Evolutionary conservation across 805 yeast genomes (phyloP).

Genomic region (Scheffersomyces stipitis): DNA sequence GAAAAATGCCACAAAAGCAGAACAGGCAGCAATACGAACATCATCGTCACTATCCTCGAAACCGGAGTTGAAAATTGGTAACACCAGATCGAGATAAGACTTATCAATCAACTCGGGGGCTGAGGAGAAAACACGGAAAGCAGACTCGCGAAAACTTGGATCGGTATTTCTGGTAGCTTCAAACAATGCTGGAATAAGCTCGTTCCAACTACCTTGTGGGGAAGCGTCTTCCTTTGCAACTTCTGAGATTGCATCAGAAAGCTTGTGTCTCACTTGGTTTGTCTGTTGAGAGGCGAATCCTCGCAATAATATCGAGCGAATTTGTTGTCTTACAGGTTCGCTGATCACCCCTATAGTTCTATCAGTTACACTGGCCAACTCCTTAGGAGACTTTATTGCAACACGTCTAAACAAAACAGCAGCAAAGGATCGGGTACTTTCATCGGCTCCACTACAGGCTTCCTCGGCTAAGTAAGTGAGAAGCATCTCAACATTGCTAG

Average conservation of each 20-base stretch:
- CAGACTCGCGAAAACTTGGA: conserved; percentile 78
- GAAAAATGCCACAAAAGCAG: conserved; percentile 90
- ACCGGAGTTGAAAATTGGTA: conserved; percentile 76
- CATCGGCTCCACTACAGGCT: conserved; percentile 62
- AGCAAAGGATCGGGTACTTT: conserved; percentile 64
- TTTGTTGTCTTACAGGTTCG: conserved; percentile 56
- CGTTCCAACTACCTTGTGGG: conserved; percentile 67
- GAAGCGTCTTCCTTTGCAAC: conserved; percentile 69
- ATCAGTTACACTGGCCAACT: conserved; percentile 61
- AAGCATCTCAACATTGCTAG: conserved; percentile 65
- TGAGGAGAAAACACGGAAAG: conserved; percentile 84
- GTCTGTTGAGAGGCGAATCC: conserved; percentile 73
- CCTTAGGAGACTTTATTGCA: conserved; percentile 76
- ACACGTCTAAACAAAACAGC: conserved; percentile 90
- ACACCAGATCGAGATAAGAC: conserved; percentile 51
- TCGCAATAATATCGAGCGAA: conserved; percentile 63
- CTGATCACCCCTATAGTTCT: conserved; percentile 74
- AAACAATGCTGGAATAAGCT: conserved; percentile 70
- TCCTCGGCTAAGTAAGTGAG: conserved; percentile 80
- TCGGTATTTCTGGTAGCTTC: conserved; percentile 58
- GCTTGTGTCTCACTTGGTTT: conserved; percentile 82
- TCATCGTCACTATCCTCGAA: conserved; percentile 78
- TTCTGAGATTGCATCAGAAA: conserved; percentile 93
- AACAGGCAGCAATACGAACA: conserved; percentile 87
- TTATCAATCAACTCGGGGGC: conserved; percentile 76